A percentile compares a stretch with the other conserved stretches of the same genome.
These are phyloP conservation scores for Monocercomonoides exilis DNA, from an alignment of 78 protist species.

Conservation along the genomic window DNA sequence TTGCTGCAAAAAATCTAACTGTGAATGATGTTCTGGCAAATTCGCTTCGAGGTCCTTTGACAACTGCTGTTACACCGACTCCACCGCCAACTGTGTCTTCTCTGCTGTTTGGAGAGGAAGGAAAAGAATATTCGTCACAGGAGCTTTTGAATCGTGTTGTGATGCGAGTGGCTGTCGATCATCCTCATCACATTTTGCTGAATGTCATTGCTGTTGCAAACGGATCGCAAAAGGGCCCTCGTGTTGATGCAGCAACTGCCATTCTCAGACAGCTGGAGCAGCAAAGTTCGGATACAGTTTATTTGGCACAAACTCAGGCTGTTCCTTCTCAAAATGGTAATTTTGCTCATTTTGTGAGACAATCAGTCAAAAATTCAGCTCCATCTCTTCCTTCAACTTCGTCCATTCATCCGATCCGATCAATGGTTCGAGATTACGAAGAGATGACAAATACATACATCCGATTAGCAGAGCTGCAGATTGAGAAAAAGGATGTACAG, in stretches of 20 bases:
- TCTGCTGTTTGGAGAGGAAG: no score
- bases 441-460: not conserved
- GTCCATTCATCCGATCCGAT: not conserved
- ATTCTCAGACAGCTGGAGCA: not conserved
- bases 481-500: not conserved
- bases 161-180: not conserved
- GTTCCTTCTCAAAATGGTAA: not conserved
- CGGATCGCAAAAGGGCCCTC: not conserved
- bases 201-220: not conserved
- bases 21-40: not conserved
- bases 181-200: not conserved
- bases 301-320: not conserved
- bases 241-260: not conserved
- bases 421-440: not conserved
- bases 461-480: not conserved
- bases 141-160: not conserved
- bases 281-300: no score
- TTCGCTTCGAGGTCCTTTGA: no score
- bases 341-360: not conserved
- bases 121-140: no score
- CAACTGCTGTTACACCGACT: no score
- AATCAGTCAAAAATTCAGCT: not conserved
- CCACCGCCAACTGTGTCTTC: no score
- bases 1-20: not conserved
- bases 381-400: no score